Evolutionary conservation across 306 rosid genomes (phyloP).

Genomic region (Glycine soja): DNA sequence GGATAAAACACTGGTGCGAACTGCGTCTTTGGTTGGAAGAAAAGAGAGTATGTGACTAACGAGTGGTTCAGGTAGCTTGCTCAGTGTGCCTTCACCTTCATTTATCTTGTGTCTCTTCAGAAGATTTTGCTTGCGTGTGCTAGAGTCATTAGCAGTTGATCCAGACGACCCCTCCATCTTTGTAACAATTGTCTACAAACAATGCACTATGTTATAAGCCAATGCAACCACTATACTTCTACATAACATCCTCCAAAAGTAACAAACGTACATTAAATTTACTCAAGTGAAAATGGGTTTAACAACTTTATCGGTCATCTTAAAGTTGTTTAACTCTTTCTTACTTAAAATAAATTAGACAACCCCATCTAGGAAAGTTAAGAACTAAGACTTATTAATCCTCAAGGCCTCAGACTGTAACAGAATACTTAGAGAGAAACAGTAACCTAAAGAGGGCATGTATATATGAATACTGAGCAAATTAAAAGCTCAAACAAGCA

Average conservation of each 20-base stretch:
- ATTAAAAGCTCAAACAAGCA: too few relatives aligned
- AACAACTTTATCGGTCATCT: too few relatives aligned
- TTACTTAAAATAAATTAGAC: too few relatives aligned
- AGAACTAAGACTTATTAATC: too few relatives aligned
- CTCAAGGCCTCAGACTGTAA: too few relatives aligned
- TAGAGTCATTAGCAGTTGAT: neutral
- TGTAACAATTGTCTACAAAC: neutral
- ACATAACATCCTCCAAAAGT: neutral
- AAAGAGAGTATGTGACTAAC: conserved; percentile 13
- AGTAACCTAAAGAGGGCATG: neutral
- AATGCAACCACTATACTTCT: neutral
- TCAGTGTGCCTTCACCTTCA: conserved; percentile 11
- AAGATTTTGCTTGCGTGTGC: neutral
- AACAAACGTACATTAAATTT: neutral
- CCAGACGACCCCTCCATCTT: neutral
- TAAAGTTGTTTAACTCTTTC: too few relatives aligned
- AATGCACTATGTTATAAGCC: neutral
- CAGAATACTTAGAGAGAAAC: neutral
- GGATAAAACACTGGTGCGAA: conserved; percentile 37
- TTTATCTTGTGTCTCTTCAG: neutral
- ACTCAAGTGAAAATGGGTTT: too few relatives aligned
- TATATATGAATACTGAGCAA: too few relatives aligned
- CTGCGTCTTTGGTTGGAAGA: conserved; percentile 31
- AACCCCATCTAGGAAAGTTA: neutral
- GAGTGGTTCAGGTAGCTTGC: conserved; percentile 10